Evolutionary conservation across 2,329 filamentous ascomycete genomes (phyloP).

Genomic region (Ascochyta koolunga): DNA sequence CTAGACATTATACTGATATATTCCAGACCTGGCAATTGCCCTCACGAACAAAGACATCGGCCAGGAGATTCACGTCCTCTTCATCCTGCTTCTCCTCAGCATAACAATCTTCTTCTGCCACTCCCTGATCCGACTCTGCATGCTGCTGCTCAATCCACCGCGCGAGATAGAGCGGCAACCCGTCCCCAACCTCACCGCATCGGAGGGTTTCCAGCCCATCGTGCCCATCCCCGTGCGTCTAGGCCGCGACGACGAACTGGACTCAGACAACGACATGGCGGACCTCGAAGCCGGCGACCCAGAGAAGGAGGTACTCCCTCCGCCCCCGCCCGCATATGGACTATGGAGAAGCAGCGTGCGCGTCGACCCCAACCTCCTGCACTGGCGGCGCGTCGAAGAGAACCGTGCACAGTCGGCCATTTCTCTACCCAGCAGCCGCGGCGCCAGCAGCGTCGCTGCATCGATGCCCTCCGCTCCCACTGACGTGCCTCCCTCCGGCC

Average conservation of each 20-base stretch:
- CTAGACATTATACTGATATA: slow-evolving; percentile 4
- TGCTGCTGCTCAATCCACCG: slow-evolving; percentile 63
- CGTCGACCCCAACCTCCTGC: slow-evolving; percentile 79
- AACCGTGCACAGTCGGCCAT: slow-evolving; percentile 2
- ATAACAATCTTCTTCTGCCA: slow-evolving; percentile 82
- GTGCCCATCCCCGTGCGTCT: slow-evolving; percentile 79
- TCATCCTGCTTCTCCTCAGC: slow-evolving; percentile 77
- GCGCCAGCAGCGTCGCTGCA: background rate
- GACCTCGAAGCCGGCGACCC: slow-evolving; percentile 17
- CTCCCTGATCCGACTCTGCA: slow-evolving; percentile 73
- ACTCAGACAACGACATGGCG: slow-evolving; percentile 54
- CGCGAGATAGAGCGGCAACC: slow-evolving; percentile 30
- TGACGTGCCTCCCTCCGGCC: slow-evolving; percentile 15
- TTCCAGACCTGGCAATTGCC: slow-evolving; percentile 74
- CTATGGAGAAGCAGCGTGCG: slow-evolving; percentile 82
- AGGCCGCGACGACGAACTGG: slow-evolving; percentile 74
- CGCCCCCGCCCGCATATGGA: slow-evolving; percentile 79
- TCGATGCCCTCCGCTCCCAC: background rate
- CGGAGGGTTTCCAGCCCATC: slow-evolving; percentile 71
- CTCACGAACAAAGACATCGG: slow-evolving; percentile 68
- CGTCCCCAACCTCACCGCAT: slow-evolving; percentile 58
- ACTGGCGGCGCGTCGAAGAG: slow-evolving; percentile 70
- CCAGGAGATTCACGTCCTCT: slow-evolving; percentile 77
- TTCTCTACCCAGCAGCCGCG: slow-evolving; percentile 3
- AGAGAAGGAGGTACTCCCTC: slow-evolving; percentile 30